These are phyloP conservation scores for Wallacemonas sp. DNA, from an alignment of 208 protist genomes.

Conservation along the genomic window DNA sequence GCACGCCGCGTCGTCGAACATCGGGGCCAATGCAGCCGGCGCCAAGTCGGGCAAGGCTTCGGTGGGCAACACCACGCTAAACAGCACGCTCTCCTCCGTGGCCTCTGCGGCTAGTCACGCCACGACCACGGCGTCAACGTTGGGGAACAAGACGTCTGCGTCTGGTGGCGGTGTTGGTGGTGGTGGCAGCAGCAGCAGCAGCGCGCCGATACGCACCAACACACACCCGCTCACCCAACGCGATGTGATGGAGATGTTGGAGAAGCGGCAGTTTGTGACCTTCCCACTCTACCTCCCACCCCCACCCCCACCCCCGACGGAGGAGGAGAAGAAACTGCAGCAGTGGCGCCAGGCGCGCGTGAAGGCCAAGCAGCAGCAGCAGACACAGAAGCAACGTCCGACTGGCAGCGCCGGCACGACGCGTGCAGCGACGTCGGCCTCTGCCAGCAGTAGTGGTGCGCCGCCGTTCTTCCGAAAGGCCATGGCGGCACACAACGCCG, in stretches of 20 bases:
- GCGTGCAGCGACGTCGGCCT: not conserved
- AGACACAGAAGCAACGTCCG: not conserved
- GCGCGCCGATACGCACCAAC: not conserved
- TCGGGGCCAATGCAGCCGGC: no score
- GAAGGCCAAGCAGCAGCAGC: not conserved
- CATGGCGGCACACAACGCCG: constrained; percentile 25
- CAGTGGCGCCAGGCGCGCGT: constrained; percentile 2
- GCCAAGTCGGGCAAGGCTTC: constrained; percentile 1
- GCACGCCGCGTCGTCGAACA: not conserved
- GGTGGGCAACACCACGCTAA: no score
- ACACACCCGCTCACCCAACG: constrained; percentile 30
- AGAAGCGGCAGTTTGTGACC: constrained; percentile 43
- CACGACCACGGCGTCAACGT: not conserved
- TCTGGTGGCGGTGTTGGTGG: no score
- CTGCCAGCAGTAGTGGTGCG: not conserved
- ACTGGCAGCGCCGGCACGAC: not conserved
- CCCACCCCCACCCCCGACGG: constrained; percentile 5
- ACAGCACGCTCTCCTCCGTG: no score
- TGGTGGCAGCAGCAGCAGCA: no score
- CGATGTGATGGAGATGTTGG: constrained; percentile 41
- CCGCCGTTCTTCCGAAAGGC: constrained; percentile 27
- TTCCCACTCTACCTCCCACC: constrained; percentile 42
- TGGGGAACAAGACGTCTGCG: not conserved
- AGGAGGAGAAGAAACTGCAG: constrained; percentile 11
- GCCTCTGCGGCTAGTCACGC: not conserved